Conservation (phyloP, 345 rosid species). For the Boechera divaricarpa region DNA sequence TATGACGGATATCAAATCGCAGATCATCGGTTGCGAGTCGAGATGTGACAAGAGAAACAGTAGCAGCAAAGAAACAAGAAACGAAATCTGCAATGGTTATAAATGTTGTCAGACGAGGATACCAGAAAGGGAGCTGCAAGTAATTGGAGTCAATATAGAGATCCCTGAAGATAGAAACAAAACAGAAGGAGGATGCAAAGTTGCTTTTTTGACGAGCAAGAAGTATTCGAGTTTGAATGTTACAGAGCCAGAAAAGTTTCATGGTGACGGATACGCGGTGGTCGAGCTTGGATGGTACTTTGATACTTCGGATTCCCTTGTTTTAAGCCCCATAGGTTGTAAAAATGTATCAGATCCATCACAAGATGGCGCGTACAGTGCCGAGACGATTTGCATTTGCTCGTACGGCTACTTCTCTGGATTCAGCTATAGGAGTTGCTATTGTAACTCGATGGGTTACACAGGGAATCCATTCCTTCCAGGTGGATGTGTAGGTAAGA, state of each 20-base stretch:
- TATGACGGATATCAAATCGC: conserved; percentile 16
- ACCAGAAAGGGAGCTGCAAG: conserved; percentile 36
- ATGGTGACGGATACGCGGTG: conserved; percentile 24
- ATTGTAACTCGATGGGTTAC: conserved; percentile 34
- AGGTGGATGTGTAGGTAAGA: conserved; percentile 43
- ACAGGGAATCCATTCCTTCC: conserved; percentile 42
- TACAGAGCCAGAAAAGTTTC: conserved; percentile 34
- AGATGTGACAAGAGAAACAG: conserved; percentile 36
- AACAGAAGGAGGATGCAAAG: conserved; percentile 32
- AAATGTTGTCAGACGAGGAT: conserved; percentile 58
- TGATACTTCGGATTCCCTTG: conserved; percentile 34
- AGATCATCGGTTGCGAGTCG: conserved; percentile 51
- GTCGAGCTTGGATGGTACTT: conserved; percentile 44
- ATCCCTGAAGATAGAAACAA: background rate
- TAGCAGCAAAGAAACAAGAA: conserved; percentile 21
- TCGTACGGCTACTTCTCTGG: conserved; percentile 39
- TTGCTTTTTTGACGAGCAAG: conserved; percentile 44
- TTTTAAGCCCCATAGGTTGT: background rate
- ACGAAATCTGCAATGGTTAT: conserved; percentile 45
- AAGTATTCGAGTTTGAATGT: conserved; percentile 34
- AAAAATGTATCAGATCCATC: conserved; percentile 22
- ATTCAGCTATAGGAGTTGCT: conserved; percentile 31
- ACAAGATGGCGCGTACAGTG: background rate
- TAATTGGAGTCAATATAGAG: conserved; percentile 27
- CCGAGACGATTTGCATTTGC: conserved; percentile 4